These are phyloP conservation scores for Aspergillus sclerotiicarbonarius DNA, from an alignment of 495 filamentous ascomycete species.

Conservation along the genomic window DNA sequence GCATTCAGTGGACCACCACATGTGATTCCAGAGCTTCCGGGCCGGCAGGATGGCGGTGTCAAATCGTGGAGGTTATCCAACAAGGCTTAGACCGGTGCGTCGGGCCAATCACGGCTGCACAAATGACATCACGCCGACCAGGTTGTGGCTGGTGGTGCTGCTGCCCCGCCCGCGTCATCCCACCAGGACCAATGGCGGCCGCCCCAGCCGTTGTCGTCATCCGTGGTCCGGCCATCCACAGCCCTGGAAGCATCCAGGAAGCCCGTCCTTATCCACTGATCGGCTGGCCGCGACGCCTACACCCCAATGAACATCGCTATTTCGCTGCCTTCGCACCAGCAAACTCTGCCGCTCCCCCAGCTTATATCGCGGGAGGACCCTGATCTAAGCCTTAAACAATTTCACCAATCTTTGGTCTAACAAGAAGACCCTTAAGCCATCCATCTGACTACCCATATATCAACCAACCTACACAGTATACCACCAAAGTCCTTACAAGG, in stretches of 20 bases:
- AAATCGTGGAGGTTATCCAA: neutral
- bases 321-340: constrained; percentile 19
- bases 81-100: neutral
- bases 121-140: neutral
- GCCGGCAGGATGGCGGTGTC: neutral
- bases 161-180: neutral
- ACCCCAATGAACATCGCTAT: constrained; percentile 18
- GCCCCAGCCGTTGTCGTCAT: constrained; percentile 11
- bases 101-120: neutral
- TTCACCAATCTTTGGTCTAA: neutral
- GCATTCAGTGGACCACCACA: neutral
- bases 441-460: neutral
- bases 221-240: constrained; percentile 17
- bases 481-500: neutral
- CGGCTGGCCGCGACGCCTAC: constrained; percentile 5
- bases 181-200: neutral
- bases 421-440: neutral
- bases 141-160: neutral
- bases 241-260: constrained; percentile 1
- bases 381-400: neutral
- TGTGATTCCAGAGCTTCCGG: neutral
- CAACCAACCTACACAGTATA: neutral
- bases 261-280: constrained; percentile 17
- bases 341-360: constrained; percentile 8
- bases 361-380: neutral